Evolutionary conservation across 1,284 basidiomycete species (phyloP).

Genomic region (Boletus holoroseus): DNA sequence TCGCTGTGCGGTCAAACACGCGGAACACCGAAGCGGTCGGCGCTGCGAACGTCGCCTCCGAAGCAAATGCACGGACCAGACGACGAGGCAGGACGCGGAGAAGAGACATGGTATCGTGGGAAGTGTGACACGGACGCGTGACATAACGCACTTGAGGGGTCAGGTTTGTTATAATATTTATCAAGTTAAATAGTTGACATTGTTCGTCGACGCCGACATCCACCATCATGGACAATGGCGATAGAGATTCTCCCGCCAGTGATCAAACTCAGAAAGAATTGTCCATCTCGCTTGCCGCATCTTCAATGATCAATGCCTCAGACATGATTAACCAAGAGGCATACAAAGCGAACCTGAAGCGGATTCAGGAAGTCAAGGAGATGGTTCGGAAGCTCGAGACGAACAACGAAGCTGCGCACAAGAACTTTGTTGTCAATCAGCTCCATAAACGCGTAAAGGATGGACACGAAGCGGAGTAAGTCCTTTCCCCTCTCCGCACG

Average conservation of each 20-base stretch:
- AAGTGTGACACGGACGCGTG: conserved; percentile 17
- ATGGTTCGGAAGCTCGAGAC: conserved; percentile 24
- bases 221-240: conserved; percentile 21
- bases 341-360: conserved; percentile 26
- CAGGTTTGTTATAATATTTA: not conserved
- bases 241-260: not conserved
- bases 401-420: conserved; percentile 31
- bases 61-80: conserved; percentile 35
- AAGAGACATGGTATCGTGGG: conserved; percentile 23
- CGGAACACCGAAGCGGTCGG: conserved; percentile 56
- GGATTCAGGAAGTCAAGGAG: conserved; percentile 30
- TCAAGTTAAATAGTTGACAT: not conserved
- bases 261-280: conserved; percentile 11
- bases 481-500: not conserved
- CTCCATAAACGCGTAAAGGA: conserved; percentile 28
- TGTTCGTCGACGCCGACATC: not conserved
- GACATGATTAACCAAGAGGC: conserved; percentile 20
- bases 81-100: conserved; percentile 2
- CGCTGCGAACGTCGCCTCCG: conserved; percentile 35
- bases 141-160: conserved; percentile 14
- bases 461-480: conserved; percentile 37
- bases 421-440: conserved; percentile 26
- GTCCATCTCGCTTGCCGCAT: conserved; percentile 21
- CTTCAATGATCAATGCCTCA: conserved; percentile 27
- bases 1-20: conserved; percentile 87